phyloP scores from a whole-genome alignment of 2,329 filamentous ascomycete species.

The Aspergillus fructus region DNA sequence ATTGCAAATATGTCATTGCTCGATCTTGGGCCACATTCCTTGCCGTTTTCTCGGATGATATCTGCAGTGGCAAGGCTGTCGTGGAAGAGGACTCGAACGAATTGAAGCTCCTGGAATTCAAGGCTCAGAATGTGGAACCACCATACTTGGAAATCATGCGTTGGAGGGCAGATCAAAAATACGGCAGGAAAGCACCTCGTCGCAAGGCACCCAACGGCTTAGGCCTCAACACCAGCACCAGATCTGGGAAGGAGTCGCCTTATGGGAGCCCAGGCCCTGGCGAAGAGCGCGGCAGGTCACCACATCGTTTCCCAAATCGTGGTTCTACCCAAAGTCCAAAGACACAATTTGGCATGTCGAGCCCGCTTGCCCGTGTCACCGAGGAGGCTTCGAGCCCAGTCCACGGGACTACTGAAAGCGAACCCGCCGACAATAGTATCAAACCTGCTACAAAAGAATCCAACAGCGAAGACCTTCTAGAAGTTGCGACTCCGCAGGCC shows the following conservation, averaged over 20 bases:
- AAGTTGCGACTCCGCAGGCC: slow-evolving; percentile 39
- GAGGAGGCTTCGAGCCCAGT: slow-evolving; percentile 44
- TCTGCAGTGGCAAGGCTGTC: slow-evolving; percentile 84
- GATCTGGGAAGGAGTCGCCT: slow-evolving; percentile 54
- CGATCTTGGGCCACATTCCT: slow-evolving; percentile 88
- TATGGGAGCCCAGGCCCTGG: slow-evolving; percentile 47
- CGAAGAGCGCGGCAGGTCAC: slow-evolving; percentile 50
- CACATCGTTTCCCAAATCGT: slow-evolving; percentile 47
- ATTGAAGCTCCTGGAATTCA: slow-evolving; percentile 90
- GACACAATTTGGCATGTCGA: slow-evolving; percentile 43
- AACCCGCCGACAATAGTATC: slow-evolving; percentile 31
- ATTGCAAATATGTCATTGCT: slow-evolving; percentile 95
- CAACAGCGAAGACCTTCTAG: slow-evolving; percentile 40
- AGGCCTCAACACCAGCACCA: slow-evolving; percentile 52
- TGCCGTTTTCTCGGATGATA: slow-evolving; percentile 82
- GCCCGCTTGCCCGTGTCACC: slow-evolving; percentile 48
- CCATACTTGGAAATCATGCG: slow-evolving; percentile 91
- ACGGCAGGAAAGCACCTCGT: slow-evolving; percentile 62
- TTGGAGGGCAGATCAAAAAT: slow-evolving; percentile 95
- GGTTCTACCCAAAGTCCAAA: slow-evolving; percentile 46
- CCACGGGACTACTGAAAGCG: slow-evolving; percentile 31
- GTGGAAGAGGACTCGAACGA: slow-evolving; percentile 91
- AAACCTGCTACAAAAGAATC: slow-evolving; percentile 31
- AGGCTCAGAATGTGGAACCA: slow-evolving; percentile 82
- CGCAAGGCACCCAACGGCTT: slow-evolving; percentile 50